Evolutionary conservation across 352 stramenopile species (phyloP).

Genomic region (Phytophthora pini): DNA sequence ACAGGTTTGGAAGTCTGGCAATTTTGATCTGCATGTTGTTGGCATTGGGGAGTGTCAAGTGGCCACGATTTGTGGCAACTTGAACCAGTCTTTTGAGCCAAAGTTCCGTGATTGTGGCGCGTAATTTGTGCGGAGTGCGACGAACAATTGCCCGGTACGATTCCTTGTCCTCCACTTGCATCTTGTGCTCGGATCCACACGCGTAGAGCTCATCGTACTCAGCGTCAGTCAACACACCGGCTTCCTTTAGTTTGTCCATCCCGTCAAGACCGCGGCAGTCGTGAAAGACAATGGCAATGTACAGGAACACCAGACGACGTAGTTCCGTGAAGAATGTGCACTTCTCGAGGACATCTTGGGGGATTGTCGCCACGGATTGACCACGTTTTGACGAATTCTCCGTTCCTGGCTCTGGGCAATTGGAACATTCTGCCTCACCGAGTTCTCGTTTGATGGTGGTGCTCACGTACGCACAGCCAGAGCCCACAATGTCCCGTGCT

Average conservation of each 20-base stretch:
- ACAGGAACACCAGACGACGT: slow-evolving; percentile 79
- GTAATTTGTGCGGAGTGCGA: slow-evolving; percentile 73
- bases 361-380: slow-evolving; percentile 37
- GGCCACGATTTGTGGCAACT: slow-evolving; percentile 61
- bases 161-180: slow-evolving; percentile 36
- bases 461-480: slow-evolving; percentile 70
- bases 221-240: slow-evolving; percentile 60
- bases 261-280: slow-evolving; percentile 72
- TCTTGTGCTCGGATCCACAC: slow-evolving; percentile 66
- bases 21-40: slow-evolving; percentile 74
- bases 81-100: slow-evolving; percentile 83
- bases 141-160: slow-evolving; percentile 68
- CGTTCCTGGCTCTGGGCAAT: slow-evolving; percentile 7
- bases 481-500: slow-evolving; percentile 73
- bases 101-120: slow-evolving; percentile 78
- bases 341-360: slow-evolving; percentile 70
- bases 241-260: slow-evolving; percentile 69
- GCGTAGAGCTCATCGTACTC: slow-evolving; percentile 80
- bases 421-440: slow-evolving; percentile 5
- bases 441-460: slow-evolving; percentile 43
- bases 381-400: background rate
- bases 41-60: slow-evolving; percentile 62
- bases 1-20: slow-evolving; percentile 68
- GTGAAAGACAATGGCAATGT: slow-evolving; percentile 87
- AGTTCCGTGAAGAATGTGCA: slow-evolving; percentile 82